Evolutionary conservation across 345 rosid species (phyloP).

Genomic region (Heritiera littoralis): DNA sequence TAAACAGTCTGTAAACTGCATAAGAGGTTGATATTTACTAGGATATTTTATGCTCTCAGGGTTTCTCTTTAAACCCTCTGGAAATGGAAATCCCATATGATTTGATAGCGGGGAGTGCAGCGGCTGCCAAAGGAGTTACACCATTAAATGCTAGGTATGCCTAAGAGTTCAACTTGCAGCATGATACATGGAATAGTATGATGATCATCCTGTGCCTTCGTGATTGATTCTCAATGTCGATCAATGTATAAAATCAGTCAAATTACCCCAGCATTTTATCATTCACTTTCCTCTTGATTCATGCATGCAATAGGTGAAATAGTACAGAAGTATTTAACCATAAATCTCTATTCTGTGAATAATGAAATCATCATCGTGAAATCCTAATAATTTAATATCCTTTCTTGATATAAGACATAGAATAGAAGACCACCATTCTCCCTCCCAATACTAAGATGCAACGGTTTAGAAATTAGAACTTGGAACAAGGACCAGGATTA

Average conservation of each 20-base stretch:
- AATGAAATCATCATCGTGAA: neutral
- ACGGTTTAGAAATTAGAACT: neutral
- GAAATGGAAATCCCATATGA: conserved; percentile 32
- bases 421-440: neutral
- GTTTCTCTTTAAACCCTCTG: conserved; percentile 44
- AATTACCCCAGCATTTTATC: neutral
- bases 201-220: too few relatives aligned
- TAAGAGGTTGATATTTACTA: conserved; percentile 3
- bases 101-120: conserved; percentile 41
- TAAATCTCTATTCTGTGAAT: neutral
- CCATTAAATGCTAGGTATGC: conserved; percentile 46
- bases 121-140: conserved; percentile 52
- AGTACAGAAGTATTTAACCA: neutral
- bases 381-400: neutral
- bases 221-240: too few relatives aligned
- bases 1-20: neutral
- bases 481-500: conserved; percentile 6
- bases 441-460: neutral
- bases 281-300: neutral
- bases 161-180: neutral
- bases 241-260: neutral
- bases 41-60: conserved; percentile 34
- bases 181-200: too few relatives aligned
- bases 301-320: neutral
- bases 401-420: neutral